Conservation (phyloP, 352 stramenopile genomes). For the Peronospora belbahrii region DNA sequence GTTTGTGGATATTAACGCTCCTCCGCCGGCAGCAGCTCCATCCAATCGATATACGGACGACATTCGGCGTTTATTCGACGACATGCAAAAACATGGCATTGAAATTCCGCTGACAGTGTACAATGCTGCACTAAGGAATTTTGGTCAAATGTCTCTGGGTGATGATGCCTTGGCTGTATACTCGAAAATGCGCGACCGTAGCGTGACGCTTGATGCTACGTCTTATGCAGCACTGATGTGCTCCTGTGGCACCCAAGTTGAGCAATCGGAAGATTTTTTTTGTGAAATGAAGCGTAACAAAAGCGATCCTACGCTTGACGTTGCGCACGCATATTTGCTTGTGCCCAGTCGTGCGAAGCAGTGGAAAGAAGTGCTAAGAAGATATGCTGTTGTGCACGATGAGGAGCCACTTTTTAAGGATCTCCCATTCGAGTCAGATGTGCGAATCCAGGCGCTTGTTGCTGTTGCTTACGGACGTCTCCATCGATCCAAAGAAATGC, state of each 20-base stretch:
- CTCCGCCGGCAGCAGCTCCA: slow-evolving; percentile 25
- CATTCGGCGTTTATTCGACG: slow-evolving; percentile 35
- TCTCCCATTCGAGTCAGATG: slow-evolving; percentile 36
- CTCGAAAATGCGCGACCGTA: slow-evolving; percentile 29
- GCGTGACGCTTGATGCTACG: slow-evolving; percentile 38
- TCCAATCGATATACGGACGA: slow-evolving; percentile 42
- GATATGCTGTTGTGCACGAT: slow-evolving; percentile 21
- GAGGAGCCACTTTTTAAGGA: slow-evolving; percentile 6
- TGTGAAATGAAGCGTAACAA: slow-evolving; percentile 25
- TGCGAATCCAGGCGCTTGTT: slow-evolving; percentile 55
- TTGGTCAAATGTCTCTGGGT: slow-evolving; percentile 32
- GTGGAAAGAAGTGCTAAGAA: slow-evolving; percentile 35
- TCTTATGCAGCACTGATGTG: slow-evolving; percentile 51
- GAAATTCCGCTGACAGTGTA: slow-evolving; percentile 36
- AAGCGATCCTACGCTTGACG: slow-evolving; percentile 21
- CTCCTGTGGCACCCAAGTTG: slow-evolving; percentile 36
- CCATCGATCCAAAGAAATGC: slow-evolving; percentile 37
- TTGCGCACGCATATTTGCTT: slow-evolving; percentile 32
- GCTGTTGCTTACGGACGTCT: slow-evolving; percentile 48
- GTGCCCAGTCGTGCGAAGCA: slow-evolving; percentile 32
- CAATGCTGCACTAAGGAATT: slow-evolving; percentile 62
- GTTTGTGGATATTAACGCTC: slow-evolving; percentile 32
- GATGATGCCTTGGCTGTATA: slow-evolving; percentile 36
- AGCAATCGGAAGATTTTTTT: slow-evolving; percentile 41
- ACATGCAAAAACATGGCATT: slow-evolving; percentile 37